Percentiles rank a stretch among this genome's conserved stretches.
Evolutionary conservation across 352 stramenopile genomes (phyloP).

Genomic region (Phytophthora idaei): DNA sequence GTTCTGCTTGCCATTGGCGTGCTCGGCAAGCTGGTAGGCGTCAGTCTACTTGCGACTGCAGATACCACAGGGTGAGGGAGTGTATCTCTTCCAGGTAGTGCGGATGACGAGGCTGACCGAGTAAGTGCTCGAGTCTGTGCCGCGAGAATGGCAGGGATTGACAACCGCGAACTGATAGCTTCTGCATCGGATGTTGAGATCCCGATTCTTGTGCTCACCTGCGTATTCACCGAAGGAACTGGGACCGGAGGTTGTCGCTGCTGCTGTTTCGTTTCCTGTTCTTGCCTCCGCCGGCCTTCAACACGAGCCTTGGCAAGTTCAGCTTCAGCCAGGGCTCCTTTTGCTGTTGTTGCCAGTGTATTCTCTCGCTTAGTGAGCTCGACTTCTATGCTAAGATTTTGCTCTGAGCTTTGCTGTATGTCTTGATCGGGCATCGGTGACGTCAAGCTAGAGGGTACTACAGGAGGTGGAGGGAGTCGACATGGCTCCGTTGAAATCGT

Average conservation of each 20-base stretch:
- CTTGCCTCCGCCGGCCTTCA: constrained; percentile 63
- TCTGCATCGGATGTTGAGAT: not conserved
- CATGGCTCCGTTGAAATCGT: not conserved
- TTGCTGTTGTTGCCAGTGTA: constrained; percentile 51
- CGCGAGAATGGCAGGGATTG: constrained; percentile 10
- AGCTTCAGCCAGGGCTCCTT: constrained; percentile 68
- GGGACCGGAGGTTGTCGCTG: constrained; percentile 19
- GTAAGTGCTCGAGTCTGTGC: constrained; percentile 7
- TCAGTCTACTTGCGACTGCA: constrained; percentile 2
- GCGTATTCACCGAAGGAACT: not conserved
- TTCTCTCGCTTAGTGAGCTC: constrained; percentile 35
- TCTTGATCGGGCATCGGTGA: constrained; percentile 6
- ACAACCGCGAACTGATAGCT: not conserved
- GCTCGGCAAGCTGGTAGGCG: constrained; percentile 10
- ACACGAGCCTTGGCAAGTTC: constrained; percentile 75
- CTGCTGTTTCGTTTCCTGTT: constrained; percentile 52
- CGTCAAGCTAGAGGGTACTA: not conserved
- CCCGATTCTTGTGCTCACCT: not conserved
- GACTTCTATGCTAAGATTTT: not conserved
- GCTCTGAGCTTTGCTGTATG: not conserved
- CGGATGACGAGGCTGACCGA: constrained; percentile 41
- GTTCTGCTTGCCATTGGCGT: not conserved
- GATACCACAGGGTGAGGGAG: not conserved
- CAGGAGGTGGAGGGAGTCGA: constrained; percentile 5
- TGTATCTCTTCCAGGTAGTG: constrained; percentile 13